A percentile compares a stretch with the other conserved stretches of the same genome.
Evolutionary conservation across 1,139 yeast genomes (phyloP).

Genomic region (Suhomyces chickasaworum): DNA sequence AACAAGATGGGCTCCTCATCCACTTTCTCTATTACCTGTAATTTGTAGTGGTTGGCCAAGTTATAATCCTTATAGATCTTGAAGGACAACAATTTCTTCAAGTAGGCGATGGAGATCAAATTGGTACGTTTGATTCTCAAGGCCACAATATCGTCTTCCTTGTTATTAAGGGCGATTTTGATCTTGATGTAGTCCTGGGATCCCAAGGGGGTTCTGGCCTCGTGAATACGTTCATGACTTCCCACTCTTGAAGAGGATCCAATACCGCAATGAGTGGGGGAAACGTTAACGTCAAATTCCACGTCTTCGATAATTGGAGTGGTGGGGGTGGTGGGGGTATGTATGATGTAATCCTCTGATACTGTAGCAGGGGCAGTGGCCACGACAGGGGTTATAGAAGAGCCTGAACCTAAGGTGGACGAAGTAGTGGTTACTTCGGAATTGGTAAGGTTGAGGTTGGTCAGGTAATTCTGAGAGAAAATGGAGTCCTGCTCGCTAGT

Average conservation of each 20-base stretch:
- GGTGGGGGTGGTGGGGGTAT: slow-evolving; percentile 22
- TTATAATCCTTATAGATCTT: slow-evolving; percentile 39
- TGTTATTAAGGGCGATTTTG: slow-evolving; percentile 34
- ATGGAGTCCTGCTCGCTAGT: slow-evolving; percentile 23
- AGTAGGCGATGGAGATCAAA: slow-evolving; percentile 31
- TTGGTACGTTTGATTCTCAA: slow-evolving; percentile 30
- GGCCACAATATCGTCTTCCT: slow-evolving; percentile 37
- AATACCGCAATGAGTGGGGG: slow-evolving; percentile 4
- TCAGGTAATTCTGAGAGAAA: slow-evolving; percentile 12
- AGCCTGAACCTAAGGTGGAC: too few relatives aligned
- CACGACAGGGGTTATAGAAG: too few relatives aligned
- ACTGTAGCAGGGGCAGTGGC: not conserved
- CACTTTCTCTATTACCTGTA: slow-evolving; percentile 20
- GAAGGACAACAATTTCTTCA: slow-evolving; percentile 34
- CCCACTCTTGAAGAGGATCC: slow-evolving; percentile 3
- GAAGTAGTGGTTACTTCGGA: not conserved
- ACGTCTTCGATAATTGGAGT: slow-evolving; percentile 24
- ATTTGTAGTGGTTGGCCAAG: slow-evolving; percentile 33
- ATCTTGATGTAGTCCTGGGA: slow-evolving; percentile 31
- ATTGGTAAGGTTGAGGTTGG: not conserved
- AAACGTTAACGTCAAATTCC: slow-evolving; percentile 12
- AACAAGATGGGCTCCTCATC: slow-evolving; percentile 19
- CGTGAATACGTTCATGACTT: not conserved
- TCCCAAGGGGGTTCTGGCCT: slow-evolving; percentile 3
- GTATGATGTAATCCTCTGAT: slow-evolving; percentile 9